Percentiles rank a stretch among this genome's conserved stretches.
phyloP scores from a whole-genome alignment of 2,329 filamentous ascomycete species.

The Annulohypoxylon truncatum region DNA sequence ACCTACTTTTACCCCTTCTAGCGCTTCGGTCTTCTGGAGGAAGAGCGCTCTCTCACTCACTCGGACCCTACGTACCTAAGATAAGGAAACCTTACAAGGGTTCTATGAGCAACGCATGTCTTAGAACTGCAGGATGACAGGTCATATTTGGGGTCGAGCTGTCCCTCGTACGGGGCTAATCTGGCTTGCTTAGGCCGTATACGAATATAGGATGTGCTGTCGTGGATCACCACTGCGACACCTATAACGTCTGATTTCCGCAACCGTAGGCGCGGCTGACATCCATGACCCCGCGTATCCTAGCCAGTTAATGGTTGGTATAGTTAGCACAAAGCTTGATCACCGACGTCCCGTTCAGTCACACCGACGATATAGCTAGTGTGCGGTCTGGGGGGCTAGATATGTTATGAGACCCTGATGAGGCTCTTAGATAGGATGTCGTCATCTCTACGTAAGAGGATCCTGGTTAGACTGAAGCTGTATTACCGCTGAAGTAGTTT shows the following conservation, averaged over 20 bases:
- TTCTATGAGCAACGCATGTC: neutral
- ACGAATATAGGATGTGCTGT: neutral
- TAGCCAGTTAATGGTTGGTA: neutral
- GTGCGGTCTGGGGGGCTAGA: neutral
- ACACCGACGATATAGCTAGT: neutral
- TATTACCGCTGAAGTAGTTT: neutral
- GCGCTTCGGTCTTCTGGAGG: neutral
- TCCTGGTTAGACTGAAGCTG: neutral
- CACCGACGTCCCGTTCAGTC: neutral
- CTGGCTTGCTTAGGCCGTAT: neutral
- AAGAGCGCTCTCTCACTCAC: neutral
- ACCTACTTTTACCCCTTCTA: neutral
- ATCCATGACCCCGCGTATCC: neutral
- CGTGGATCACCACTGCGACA: neutral
- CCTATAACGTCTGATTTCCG: neutral
- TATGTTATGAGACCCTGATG: constrained; percentile 1
- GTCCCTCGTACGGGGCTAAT: neutral
- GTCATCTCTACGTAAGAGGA: neutral
- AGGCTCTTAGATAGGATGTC: constrained; percentile 9
- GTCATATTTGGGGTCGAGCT: constrained; percentile 17
- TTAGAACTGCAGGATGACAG: constrained; percentile 26
- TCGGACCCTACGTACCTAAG: constrained; percentile 15
- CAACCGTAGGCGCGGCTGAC: constrained; percentile 5
- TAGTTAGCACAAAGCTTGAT: constrained; percentile 4
- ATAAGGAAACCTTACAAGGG: constrained; percentile 11